phyloP scores from a whole-genome alignment of 768 basidiomycete species.

The Naganishia randhawae region DNA sequence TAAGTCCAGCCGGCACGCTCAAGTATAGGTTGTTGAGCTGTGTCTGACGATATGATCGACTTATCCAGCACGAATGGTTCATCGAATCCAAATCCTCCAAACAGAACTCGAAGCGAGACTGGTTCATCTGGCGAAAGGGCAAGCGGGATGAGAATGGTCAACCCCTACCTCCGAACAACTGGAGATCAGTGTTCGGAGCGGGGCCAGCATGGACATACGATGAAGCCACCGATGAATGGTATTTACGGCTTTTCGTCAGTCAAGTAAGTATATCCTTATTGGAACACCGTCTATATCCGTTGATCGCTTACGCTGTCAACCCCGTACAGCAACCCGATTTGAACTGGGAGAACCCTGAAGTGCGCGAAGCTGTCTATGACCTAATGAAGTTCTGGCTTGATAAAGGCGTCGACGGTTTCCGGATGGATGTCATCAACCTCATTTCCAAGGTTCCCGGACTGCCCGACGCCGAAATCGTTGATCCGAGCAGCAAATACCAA shows the following conservation, averaged over 20 bases:
- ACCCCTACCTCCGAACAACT: slow-evolving; percentile 67
- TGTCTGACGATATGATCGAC: background rate
- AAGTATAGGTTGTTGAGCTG: background rate
- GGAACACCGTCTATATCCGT: background rate
- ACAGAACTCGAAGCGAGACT: slow-evolving; percentile 63
- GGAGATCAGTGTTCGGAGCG: slow-evolving; percentile 51
- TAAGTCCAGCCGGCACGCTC: background rate
- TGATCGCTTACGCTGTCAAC: background rate
- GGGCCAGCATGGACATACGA: slow-evolving; percentile 28
- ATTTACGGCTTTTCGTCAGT: slow-evolving; percentile 31
- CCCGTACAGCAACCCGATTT: slow-evolving; percentile 67
- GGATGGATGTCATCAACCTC: slow-evolving; percentile 68
- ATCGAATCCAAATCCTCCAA: slow-evolving; percentile 58
- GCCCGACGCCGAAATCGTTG: slow-evolving; percentile 63
- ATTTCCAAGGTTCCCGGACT: slow-evolving; percentile 64
- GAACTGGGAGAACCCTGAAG: slow-evolving; percentile 69
- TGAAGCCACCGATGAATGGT: slow-evolving; percentile 27
- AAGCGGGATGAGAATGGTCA: slow-evolving; percentile 58
- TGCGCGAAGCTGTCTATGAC: slow-evolving; percentile 55
- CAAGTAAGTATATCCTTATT: background rate
- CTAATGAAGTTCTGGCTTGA: slow-evolving; percentile 72
- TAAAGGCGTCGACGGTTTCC: slow-evolving; percentile 70
- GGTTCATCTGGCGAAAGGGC: slow-evolving; percentile 72
- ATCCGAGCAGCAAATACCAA: slow-evolving; percentile 58
- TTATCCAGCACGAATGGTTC: slow-evolving; percentile 67